Evolutionary conservation across 2,329 filamentous ascomycete genomes (phyloP).

Genomic region (Cercospora sp.): DNA sequence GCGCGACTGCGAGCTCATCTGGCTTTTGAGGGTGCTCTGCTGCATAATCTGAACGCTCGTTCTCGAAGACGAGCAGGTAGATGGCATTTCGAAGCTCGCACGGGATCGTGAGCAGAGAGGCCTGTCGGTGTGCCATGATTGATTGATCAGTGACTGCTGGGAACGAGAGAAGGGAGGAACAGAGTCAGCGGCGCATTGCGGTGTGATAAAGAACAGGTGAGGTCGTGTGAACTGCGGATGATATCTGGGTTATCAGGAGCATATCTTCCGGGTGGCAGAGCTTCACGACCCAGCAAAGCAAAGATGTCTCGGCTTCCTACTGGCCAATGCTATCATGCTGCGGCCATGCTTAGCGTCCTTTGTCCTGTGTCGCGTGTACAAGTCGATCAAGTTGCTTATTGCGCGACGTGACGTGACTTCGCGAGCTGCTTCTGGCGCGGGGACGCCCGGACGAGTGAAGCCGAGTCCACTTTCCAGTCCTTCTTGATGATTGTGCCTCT

Average conservation of each 20-base stretch:
- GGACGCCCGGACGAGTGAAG: neutral
- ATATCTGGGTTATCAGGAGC: slow-evolving; percentile 5
- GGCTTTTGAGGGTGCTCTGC: slow-evolving; percentile 3
- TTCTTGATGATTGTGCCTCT: neutral
- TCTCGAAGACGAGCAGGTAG: slow-evolving; percentile 34
- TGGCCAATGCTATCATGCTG: neutral
- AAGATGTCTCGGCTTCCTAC: neutral
- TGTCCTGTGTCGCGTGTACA: neutral
- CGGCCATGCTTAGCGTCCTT: neutral
- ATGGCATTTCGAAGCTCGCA: slow-evolving; percentile 36
- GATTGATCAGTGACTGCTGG: neutral
- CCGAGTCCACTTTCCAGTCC: neutral
- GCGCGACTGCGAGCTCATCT: slow-evolving; percentile 20
- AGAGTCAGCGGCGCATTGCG: neutral
- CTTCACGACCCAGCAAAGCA: neutral
- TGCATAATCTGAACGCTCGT: slow-evolving; percentile 1
- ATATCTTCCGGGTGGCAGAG: neutral
- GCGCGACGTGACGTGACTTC: slow-evolving; percentile 4
- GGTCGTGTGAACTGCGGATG: slow-evolving; percentile 3
- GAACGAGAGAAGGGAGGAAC: neutral
- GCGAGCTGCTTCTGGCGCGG: neutral
- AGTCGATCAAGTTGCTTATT: neutral
- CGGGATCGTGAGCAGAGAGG: slow-evolving; percentile 34
- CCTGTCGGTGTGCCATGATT: slow-evolving; percentile 16
- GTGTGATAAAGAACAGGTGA: neutral